Percentiles rank a stretch among this genome's conserved stretches.
These are phyloP conservation scores for Crassisporium funariophilum DNA, from an alignment of 768 basidiomycete species.

Conservation along the genomic window DNA sequence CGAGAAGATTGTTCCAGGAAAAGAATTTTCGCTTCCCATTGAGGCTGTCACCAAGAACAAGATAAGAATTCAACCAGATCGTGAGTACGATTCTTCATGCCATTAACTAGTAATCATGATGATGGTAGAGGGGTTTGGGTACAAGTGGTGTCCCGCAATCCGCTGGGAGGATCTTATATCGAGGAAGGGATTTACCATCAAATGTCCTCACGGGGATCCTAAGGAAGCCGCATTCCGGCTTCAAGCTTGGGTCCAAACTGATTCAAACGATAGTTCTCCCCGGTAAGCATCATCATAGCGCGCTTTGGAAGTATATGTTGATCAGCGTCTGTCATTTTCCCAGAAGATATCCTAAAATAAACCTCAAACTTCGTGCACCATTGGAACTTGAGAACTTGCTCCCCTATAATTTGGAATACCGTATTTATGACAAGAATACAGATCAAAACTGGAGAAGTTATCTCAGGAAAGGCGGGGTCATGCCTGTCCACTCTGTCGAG, in stretches of 20 bases:
- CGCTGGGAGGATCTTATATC: constrained; percentile 87
- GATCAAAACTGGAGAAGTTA: constrained; percentile 95
- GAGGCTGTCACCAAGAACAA: constrained; percentile 83
- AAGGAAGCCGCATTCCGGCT: constrained; percentile 91
- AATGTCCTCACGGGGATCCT: constrained; percentile 80
- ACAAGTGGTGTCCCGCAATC: constrained; percentile 87
- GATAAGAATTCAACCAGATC: constrained; percentile 88
- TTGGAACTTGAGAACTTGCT: constrained; percentile 94
- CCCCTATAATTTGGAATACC: constrained; percentile 92
- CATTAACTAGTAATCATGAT: constrained; percentile 2
- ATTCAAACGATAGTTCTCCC: constrained; percentile 48
- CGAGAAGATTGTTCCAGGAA: constrained; percentile 89
- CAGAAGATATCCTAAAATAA: constrained; percentile 85
- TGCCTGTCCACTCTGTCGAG: constrained; percentile 96
- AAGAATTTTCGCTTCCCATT: constrained; percentile 87
- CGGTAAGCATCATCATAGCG: constrained; percentile 52
- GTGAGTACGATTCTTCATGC: constrained; percentile 49
- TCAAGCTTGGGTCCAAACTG: constrained; percentile 87
- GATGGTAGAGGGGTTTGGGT: constrained; percentile 87
- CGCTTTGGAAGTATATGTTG: too few species aligned
- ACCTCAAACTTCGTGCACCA: constrained; percentile 86
- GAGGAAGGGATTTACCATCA: constrained; percentile 71
- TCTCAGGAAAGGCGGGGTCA: constrained; percentile 88
- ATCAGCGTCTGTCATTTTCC: too few species aligned
- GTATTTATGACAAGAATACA: constrained; percentile 95